These are phyloP conservation scores for Lasiosphaeria ovina DNA, from an alignment of 495 filamentous ascomycete species.

Conservation along the genomic window DNA sequence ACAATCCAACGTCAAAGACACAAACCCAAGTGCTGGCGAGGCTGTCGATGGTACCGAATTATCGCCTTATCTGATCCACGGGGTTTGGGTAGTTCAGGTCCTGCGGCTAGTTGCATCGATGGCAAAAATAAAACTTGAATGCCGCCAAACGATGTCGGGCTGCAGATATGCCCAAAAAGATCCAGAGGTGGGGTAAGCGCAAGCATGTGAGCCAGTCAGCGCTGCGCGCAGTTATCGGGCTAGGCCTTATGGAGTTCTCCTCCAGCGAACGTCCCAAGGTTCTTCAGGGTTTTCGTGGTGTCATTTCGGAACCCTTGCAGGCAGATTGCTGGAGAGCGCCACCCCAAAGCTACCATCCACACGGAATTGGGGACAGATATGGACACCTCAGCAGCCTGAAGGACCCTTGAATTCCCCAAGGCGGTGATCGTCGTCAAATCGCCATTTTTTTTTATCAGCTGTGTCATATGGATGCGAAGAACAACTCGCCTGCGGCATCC, in stretches of 20 bases:
- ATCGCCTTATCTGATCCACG: not conserved
- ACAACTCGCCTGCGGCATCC: conserved; percentile 21
- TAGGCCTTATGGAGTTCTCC: not conserved
- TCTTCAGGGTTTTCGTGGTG: not conserved
- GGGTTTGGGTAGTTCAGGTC: not conserved
- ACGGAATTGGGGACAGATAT: not conserved
- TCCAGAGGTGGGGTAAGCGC: too few relatives aligned
- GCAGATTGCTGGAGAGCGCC: not conserved
- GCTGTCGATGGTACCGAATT: not conserved
- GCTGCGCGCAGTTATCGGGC: not conserved
- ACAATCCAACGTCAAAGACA: too few relatives aligned
- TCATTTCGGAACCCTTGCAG: not conserved
- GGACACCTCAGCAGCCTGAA: conserved; percentile 5
- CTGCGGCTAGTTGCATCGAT: not conserved
- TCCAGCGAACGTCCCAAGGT: conserved; percentile 17
- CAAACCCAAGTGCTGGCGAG: not conserved
- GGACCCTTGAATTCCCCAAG: conserved; percentile 11
- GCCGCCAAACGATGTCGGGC: not conserved
- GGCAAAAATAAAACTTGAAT: not conserved
- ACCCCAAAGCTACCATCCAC: conserved; percentile 5
- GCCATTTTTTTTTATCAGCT: conserved; percentile 17
- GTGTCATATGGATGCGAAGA: conserved; percentile 17
- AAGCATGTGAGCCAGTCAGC: not conserved
- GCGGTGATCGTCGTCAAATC: conserved; percentile 24
- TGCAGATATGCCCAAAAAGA: too few relatives aligned